Evolutionary conservation across 2,329 filamentous ascomycete genomes (phyloP), one percentile per base, ranked within the genome.

Genomic region (Alternaria gansuensis): DNA sequence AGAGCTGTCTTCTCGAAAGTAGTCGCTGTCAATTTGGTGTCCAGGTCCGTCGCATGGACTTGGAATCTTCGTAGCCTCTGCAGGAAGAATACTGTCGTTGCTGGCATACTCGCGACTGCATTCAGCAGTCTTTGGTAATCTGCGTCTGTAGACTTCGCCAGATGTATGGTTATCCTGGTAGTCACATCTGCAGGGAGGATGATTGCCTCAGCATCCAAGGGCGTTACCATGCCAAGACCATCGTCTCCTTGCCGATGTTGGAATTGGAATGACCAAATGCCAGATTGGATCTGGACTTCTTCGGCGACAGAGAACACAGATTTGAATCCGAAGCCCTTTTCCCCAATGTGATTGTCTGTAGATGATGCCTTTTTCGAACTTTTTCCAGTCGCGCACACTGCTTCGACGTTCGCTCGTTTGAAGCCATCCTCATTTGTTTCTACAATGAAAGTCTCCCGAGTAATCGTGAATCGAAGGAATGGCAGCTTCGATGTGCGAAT

Each of bases 191-290:
- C 14, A 3, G 63, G 58, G 6, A 71, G 13, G 1, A 9, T 4
- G 3, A 54, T 49, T 24, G 43, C 54, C 4, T 65, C 44, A 40
- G 69, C 59, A 50, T 73, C 69, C 2, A 73, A 74, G 51, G 83
- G 83, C 0, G 78, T 79, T 1, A 85, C 78, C 82, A 85, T 86
- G 1, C 83, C 83, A 34, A 85, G 70, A 1, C 83, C 83, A 0
- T 77, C 75, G 2, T 82, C 79, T 0, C 77, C 80, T 23, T 31
- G 48, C 1, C 51, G 54, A 55, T 79, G 70, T n/a, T 70, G 43
- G 44, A 79, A 80, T 2, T 55, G 65, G 56, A 80, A 81, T 0
- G 74, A 77, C 60, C 73, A 80, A 1, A 69, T 24, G 0, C 73
- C 75, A 0, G 79, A 81, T 50, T 80, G 78, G 17, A 81, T 72